Conservation (phyloP, 2,329 filamentous ascomycete species). For the Fusarium euwallaceae region DNA sequence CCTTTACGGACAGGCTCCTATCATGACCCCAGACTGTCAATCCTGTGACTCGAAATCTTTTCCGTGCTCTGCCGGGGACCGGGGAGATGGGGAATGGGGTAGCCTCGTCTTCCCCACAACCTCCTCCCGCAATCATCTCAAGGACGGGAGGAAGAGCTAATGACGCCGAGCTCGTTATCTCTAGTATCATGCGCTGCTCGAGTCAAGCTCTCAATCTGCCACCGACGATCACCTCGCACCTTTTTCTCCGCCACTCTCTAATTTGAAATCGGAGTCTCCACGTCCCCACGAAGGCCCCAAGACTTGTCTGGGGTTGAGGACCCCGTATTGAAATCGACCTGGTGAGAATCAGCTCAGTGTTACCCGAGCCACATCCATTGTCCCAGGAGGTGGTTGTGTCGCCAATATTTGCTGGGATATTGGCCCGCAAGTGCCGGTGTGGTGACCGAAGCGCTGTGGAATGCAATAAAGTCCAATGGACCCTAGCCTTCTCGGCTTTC, state of each 20-base stretch:
- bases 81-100: constrained; percentile 40
- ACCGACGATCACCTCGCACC: constrained; percentile 24
- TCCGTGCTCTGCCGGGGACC: constrained; percentile 33
- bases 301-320: constrained; percentile 4
- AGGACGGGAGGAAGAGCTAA: constrained; percentile 15
- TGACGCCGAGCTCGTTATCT: constrained; percentile 18
- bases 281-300: constrained; percentile 19
- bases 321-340: constrained; percentile 4
- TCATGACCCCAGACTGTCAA: constrained; percentile 41
- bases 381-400: constrained; percentile 9
- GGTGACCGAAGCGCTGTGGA: constrained; percentile 24
- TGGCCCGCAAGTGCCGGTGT: constrained; percentile 30
- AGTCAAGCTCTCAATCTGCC: constrained; percentile 35
- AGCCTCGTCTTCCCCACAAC: constrained; percentile 46
- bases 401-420: constrained; percentile 27
- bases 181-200: constrained; percentile 31
- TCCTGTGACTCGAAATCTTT: constrained; percentile 43
- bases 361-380: constrained; percentile 16
- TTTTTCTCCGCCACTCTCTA: constrained; percentile 21
- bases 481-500: neutral
- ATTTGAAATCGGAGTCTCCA: constrained; percentile 19
- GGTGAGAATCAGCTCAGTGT: constrained; percentile 14
- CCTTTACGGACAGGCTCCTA: constrained; percentile 28
- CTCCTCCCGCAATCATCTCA: constrained; percentile 27
- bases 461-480: neutral